Evolutionary conservation across 495 filamentous ascomycete genomes (phyloP), one percentile per base, ranked within the genome.

Genomic region (Echria macrotheca): DNA sequence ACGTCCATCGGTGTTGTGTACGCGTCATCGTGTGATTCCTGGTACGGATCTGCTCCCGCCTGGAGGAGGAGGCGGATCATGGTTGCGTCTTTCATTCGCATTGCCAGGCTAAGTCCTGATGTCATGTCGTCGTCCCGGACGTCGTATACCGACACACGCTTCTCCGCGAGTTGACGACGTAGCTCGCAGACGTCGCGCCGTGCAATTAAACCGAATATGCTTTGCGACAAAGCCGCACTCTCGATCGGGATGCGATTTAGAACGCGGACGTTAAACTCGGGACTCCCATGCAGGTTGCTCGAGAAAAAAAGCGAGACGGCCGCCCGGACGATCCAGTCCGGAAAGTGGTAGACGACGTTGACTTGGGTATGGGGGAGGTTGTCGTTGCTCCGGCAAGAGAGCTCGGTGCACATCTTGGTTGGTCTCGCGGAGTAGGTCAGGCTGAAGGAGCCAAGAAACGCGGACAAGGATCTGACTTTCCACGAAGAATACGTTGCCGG

Each of bases 21-120:
- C n/a, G 4, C 5, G 23, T 39, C 32, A 3, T 10, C 22, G 4
- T 21, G 11, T 9, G 19, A 18, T 8, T 41, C 26, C 11, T 43
- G 29, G 26, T 35, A 43, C 7, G 47, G 47, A 26, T 50, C 47
- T 5, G 47, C 38, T 11, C 47, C 47, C 5, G 47, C 47, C 19
- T 50, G 47, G 3, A 50, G 26, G 4, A 50, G 39, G 4, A 50
- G 8, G 18, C 31, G 23, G 47, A 35, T 19, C 0, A 31, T 32
- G 0, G 28, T 37, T 0, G 8, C 1, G 2, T 33, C n/a, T 5
- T 25, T 10, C 2, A 18, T 4, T 8, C 19, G 2, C 8, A 41
- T 15, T 7, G 47, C 47, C 4, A 22, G 2, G 5, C 11, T 25
- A 3, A 50, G 39, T 5, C 38, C 31, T 1, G 47, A n/a, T 26